A percentile compares a stretch with the other conserved stretches of the same genome.
phyloP scores from a whole-genome alignment of 1,139 yeast genomes.

The Sugiyamaella pinicola region DNA sequence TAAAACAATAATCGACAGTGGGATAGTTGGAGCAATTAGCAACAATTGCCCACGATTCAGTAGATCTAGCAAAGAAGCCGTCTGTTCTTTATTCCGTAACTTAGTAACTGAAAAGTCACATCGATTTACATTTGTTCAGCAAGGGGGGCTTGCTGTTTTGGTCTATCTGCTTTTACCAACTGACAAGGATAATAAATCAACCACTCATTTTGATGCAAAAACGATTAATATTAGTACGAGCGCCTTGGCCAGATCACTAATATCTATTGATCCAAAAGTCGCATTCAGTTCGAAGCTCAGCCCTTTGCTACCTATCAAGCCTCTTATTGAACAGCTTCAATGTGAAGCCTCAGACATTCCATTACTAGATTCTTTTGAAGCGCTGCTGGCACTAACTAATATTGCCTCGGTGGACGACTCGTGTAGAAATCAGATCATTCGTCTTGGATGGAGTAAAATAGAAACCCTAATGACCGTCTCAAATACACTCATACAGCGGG shows the following conservation, averaged over 20 bases:
- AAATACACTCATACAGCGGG: constrained; percentile 43
- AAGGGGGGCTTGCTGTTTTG: constrained; percentile 44
- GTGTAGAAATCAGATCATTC: constrained; percentile 42
- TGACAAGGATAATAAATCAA: not conserved
- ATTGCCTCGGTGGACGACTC: constrained; percentile 47
- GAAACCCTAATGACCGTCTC: constrained; percentile 43
- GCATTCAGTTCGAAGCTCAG: constrained; percentile 42
- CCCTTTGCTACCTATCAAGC: constrained; percentile 40
- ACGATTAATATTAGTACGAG: constrained; percentile 36
- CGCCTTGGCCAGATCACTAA: constrained; percentile 43
- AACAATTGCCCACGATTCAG: constrained; percentile 36
- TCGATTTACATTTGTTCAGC: constrained; percentile 38
- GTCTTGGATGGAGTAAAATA: constrained; percentile 45
- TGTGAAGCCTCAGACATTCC: constrained; percentile 34
- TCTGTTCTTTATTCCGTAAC: constrained; percentile 39
- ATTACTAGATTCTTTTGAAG: constrained; percentile 49
- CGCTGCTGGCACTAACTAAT: constrained; percentile 53
- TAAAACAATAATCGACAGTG: constrained; percentile 35
- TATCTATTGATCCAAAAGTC: constrained; percentile 42
- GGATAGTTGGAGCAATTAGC: constrained; percentile 37
- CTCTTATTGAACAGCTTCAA: constrained; percentile 38
- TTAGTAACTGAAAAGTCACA: constrained; percentile 39
- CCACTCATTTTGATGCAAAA: constrained; percentile 19
- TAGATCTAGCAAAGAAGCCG: constrained; percentile 35
- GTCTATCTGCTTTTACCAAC: constrained; percentile 35